Evolutionary conservation across 805 yeast species (phyloP), one percentile per base, ranked within the genome.

Genomic region (Wickerhamiella cacticola): DNA sequence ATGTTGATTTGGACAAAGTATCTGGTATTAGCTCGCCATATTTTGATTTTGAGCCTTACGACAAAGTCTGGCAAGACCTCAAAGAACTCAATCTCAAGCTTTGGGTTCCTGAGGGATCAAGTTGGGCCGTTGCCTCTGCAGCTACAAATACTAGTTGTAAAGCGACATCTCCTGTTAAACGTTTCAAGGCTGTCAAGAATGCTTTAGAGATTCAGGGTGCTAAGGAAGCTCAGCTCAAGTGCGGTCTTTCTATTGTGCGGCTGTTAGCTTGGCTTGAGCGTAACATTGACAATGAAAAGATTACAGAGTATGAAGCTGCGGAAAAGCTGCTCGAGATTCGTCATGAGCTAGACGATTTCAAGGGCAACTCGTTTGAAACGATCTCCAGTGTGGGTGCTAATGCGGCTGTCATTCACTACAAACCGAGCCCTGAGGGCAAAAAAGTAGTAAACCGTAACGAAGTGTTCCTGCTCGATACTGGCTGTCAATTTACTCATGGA

Each of bases 401-500:
- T 60, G 83, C 85, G 7, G 83, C 92, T 1, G 68, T 82, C 25
- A 80, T 83, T 51, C 94, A 83, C 61, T 83, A 83, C 60, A 66
- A 76, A 36, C 92, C 94, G 38, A 70, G 53, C 57, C 68, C 45
- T 49, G 79, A 73, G 10, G 69, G 74, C 16, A 73, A 75, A 47
- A 68, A 81, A 1, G 62, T 72, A 49, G 76, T 92, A 50, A 80
- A 82, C 57, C 79, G 81, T 7, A 63, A 73, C 18, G 74, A 80
- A 49, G 74, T 87, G 1, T 87, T 81, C 55, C 68, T 92, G 52
- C 69, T 84, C 51, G 98, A 92, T 63, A 77, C 95, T 1, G 98
- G 98, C 3, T 84, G 92, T 0, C 98, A 92, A 58, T 89, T 76
- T 59, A 62, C 81, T 19, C 95, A 88, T 59, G 98, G 98, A 9